phyloP scores from a whole-genome alignment of 1,284 basidiomycete species.

The Heimioporus retisporus region DNA sequence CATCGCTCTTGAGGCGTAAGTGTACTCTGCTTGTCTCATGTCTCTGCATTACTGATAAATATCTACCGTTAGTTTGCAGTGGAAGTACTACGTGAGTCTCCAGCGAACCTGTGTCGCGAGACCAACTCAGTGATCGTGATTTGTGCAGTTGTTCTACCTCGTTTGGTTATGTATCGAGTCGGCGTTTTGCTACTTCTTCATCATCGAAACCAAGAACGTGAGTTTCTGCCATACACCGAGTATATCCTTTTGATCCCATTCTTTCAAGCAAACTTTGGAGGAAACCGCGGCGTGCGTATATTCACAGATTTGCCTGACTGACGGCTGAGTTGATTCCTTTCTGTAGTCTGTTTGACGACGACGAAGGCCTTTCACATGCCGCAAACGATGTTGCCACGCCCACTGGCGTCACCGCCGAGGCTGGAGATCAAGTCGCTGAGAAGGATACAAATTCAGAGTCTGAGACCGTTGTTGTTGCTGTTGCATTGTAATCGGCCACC shows the following conservation, averaged over 20 bases:
- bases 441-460: neutral
- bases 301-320: neutral
- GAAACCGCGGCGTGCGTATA: constrained; percentile 22
- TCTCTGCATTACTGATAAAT: neutral
- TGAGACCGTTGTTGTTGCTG: neutral
- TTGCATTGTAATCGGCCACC: neutral
- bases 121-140: neutral
- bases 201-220: constrained; percentile 75
- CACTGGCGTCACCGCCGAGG: neutral
- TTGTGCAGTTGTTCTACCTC: constrained; percentile 53
- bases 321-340: neutral
- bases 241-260: neutral
- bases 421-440: neutral
- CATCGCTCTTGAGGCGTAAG: constrained; percentile 62
- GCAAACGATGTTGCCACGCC: neutral
- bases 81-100: constrained; percentile 67
- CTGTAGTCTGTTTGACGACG: constrained; percentile 9
- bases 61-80: constrained; percentile 48
- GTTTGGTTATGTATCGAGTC: constrained; percentile 72
- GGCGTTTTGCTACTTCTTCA: constrained; percentile 69
- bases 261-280: constrained; percentile 19
- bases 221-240: neutral
- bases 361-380: neutral
- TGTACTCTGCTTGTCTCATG: neutral
- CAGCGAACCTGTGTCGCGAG: neutral